Conservation (phyloP, 371 early-diverging fungal species). For the Apophysomyces ossiformis region DNA sequence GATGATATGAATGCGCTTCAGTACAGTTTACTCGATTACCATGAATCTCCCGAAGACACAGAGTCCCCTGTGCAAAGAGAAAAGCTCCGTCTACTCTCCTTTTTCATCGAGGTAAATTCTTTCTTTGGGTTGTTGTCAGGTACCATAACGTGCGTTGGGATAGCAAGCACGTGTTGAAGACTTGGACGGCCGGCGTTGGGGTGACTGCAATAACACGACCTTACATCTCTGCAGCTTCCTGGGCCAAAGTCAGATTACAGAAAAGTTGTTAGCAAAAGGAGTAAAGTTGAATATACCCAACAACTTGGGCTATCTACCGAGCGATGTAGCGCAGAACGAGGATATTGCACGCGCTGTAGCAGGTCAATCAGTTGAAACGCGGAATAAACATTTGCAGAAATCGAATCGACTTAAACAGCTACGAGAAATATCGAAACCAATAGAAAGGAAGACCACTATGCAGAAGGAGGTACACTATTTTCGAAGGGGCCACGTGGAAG, state of each 20-base stretch:
- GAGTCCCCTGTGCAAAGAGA: conserved; percentile 18
- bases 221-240: conserved; percentile 27
- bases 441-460: conserved; percentile 15
- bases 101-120: conserved; percentile 22
- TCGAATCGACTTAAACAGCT: conserved; percentile 21
- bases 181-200: conserved; percentile 21
- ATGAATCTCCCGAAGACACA: conserved; percentile 12
- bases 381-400: not conserved
- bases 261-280: conserved; percentile 16
- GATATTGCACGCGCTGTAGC: conserved; percentile 11
- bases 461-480: conserved; percentile 23
- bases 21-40: conserved; percentile 22
- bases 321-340: conserved; percentile 23
- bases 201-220: conserved; percentile 21
- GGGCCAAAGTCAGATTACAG: conserved; percentile 21
- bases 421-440: conserved; percentile 20
- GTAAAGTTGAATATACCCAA: conserved; percentile 19
- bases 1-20: conserved; percentile 23
- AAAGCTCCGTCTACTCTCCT: conserved; percentile 16
- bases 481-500: conserved; percentile 28
- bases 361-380: not conserved
- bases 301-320: conserved; percentile 18
- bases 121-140: not conserved
- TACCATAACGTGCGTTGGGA: not conserved
- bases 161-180: conserved; percentile 18